phyloP scores from a whole-genome alignment of 2,329 filamentous ascomycete genomes.

The Cladophialophora exuberans region DNA sequence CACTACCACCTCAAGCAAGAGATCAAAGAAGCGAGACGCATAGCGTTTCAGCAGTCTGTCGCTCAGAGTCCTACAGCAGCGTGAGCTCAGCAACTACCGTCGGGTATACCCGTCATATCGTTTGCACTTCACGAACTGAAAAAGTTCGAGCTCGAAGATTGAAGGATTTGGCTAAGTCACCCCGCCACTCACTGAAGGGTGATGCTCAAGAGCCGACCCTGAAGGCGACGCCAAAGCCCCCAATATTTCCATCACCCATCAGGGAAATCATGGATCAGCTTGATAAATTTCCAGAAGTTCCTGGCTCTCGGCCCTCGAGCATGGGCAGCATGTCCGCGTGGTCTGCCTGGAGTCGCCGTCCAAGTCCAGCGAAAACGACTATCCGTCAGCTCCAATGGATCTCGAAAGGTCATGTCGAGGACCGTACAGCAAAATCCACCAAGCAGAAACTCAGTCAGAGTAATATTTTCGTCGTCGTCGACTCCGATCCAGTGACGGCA shows the following conservation, averaged over 20 bases:
- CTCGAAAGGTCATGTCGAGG: constrained; percentile 9
- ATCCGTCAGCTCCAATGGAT: constrained; percentile 7
- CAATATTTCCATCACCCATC: background rate
- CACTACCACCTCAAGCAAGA: constrained; percentile 18
- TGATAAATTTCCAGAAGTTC: constrained; percentile 28
- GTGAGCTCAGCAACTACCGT: background rate
- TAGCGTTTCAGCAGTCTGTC: background rate
- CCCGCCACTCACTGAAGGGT: background rate
- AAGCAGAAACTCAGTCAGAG: constrained; percentile 24
- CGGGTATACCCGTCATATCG: background rate
- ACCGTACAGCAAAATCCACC: background rate
- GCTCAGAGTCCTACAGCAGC: background rate
- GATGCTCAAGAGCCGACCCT: background rate
- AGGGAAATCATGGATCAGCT: constrained; percentile 16
- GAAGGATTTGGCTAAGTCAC: constrained; percentile 21
- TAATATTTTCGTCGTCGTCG: constrained; percentile 30
- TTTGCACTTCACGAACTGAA: constrained; percentile 20
- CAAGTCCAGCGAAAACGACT: constrained; percentile 2
- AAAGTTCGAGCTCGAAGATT: constrained; percentile 20
- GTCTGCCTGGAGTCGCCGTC: background rate
- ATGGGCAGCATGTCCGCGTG: constrained; percentile 1
- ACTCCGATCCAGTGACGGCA: constrained; percentile 29
- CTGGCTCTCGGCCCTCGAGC: constrained; percentile 16
- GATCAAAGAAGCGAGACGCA: background rate
- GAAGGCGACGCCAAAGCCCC: background rate